Evolutionary conservation across 768 basidiomycete species (phyloP), one percentile per base, ranked within the genome.

Genomic region (Megacollybia marginata): DNA sequence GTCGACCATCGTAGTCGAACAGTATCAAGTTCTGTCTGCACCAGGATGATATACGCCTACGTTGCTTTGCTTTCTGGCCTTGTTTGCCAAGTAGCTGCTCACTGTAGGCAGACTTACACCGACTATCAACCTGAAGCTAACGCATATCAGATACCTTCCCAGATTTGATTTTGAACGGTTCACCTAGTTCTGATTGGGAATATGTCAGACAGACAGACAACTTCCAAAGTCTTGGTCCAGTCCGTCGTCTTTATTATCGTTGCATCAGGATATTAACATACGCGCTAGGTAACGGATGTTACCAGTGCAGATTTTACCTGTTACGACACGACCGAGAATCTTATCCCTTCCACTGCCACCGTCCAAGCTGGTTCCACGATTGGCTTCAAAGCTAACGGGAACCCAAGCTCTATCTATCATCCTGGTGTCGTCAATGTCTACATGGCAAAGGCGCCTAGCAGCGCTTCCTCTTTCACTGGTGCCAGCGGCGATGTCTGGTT

Each of bases 401-500:
- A 55, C n/a, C 53, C 55, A 1, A 28, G 47, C 5, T 65, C 65
- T 35, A 72, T 76, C 49, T 76, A 75, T 50, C 76, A 78, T 60
- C 69, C 70, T 16, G 74, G 75, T 46, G 74, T 71, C 53, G 54
- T 68, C 19, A 71, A 71, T 38, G 47, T 52, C 8, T 51, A 51
- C 16, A 49, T 58, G 68, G 76, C 76, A 20, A 72, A 68, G 54
- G 75, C 76, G 4, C 71, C 74, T 4, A 55, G 48, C 40, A 64
- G 71, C 55, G 72, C 69, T 49, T 55, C 66, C 35, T 54, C 52
- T 35, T 76, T 65, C 45, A 70, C 67, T 33, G 75, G 74, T 35
- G 65, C 67, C 51, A 19, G 65, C 44, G 76, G 76, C 52, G 48
- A 56, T 11, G 73, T 75, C 11, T 76, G 76, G 76, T 76, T 76